Evolutionary conservation across 1,139 yeast genomes (phyloP).

Genomic region (Fermentozyma sake): DNA sequence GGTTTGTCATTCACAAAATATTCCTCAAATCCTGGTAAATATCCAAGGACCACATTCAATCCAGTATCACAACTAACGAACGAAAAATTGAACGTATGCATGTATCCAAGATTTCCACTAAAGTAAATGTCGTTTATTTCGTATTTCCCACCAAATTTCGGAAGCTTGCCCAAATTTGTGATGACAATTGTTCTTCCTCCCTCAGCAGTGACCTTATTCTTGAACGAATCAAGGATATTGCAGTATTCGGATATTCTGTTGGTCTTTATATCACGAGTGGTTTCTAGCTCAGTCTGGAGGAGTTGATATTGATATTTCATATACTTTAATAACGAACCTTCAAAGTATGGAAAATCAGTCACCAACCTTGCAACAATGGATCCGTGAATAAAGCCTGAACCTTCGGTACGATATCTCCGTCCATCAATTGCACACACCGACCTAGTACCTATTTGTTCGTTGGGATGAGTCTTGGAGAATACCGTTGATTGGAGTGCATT

Average conservation of each 20-base stretch:
- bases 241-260: slow-evolving; percentile 10
- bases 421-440: slow-evolving; percentile 10
- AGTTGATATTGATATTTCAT: no score
- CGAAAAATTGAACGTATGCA: neutral
- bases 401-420: slow-evolving; percentile 9
- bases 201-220: slow-evolving; percentile 6
- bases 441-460: no score
- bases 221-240: slow-evolving; percentile 12
- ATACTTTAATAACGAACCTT: no score
- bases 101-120: neutral
- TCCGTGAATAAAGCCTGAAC: slow-evolving; percentile 16
- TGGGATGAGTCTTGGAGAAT: slow-evolving; percentile 7
- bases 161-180: slow-evolving; percentile 19
- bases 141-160: slow-evolving; percentile 1
- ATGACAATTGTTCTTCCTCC: slow-evolving; percentile 16
- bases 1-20: neutral
- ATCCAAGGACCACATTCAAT: slow-evolving; percentile 1
- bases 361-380: slow-evolving; percentile 15
- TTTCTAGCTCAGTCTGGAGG: slow-evolving; percentile 5
- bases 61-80: neutral
- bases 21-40: neutral
- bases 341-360: slow-evolving; percentile 12
- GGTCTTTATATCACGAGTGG: neutral
- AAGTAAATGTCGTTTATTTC: slow-evolving; percentile 4
- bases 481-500: slow-evolving; percentile 7